phyloP scores from a whole-genome alignment of 257 asterid species.

The Henckelia pumila region DNA sequence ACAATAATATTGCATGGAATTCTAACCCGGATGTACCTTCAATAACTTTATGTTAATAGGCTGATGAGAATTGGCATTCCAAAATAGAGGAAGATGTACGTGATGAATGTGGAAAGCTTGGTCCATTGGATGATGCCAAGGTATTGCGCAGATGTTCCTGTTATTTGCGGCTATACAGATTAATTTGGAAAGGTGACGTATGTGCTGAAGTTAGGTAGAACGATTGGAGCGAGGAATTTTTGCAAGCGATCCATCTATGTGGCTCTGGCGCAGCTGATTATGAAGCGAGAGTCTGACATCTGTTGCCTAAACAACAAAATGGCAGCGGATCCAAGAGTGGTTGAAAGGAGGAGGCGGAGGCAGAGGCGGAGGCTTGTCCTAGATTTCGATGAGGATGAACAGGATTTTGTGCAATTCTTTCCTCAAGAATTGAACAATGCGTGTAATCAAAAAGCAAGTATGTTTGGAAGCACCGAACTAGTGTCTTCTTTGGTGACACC shows the following conservation, averaged over 20 bases:
- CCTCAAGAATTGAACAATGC: constrained; percentile 21
- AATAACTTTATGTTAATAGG: constrained; percentile 36
- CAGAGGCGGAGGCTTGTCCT: constrained; percentile 46
- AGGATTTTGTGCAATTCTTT: constrained; percentile 16
- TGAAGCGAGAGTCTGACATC: constrained; percentile 38
- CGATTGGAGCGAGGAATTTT: no score
- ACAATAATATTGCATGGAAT: neutral
- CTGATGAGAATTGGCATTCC: constrained; percentile 63
- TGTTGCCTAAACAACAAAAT: constrained; percentile 9
- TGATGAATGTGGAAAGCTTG: no score
- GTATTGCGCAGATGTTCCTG: constrained; percentile 31
- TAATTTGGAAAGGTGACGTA: neutral
- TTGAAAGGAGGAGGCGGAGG: no score
- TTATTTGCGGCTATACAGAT: neutral
- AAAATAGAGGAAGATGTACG: constrained; percentile 84
- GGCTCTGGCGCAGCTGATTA: constrained; percentile 44
- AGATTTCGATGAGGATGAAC: constrained; percentile 43
- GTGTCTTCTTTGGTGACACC: constrained; percentile 20
- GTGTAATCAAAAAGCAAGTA: constrained; percentile 19
- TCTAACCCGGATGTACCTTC: constrained; percentile 1
- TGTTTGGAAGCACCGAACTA: constrained; percentile 12
- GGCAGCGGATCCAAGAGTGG: no score
- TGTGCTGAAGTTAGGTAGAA: no score
- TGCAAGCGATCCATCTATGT: no score
- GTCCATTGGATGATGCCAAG: constrained; percentile 82